Conservation (phyloP, 129 eudicot species). For the Ambrosia artemisiifolia region DNA sequence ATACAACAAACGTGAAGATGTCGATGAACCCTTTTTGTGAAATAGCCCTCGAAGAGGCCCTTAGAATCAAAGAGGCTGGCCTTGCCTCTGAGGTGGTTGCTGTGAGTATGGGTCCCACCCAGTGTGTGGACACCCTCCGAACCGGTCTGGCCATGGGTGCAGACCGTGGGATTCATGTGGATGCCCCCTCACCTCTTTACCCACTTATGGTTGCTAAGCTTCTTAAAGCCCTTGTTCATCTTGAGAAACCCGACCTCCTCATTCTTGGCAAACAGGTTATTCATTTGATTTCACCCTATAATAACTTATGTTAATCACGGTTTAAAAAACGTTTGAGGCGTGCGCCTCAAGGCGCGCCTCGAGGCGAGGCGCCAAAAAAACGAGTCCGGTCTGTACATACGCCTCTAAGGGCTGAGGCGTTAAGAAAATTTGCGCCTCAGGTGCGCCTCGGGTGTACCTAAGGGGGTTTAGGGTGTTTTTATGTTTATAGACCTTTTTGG, state of each 20-base stretch:
- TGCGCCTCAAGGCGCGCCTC: no score
- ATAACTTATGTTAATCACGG: no score
- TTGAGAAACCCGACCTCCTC: conserved; percentile 66
- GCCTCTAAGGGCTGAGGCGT: no score
- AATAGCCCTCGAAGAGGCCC: conserved; percentile 85
- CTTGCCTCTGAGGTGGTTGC: conserved; percentile 84
- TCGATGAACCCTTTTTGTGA: conserved; percentile 99
- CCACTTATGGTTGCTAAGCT: conserved; percentile 81
- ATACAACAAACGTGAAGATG: conserved; percentile 90
- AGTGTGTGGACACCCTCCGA: conserved; percentile 77
- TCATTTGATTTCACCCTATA: no score
- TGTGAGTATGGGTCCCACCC: conserved; percentile 72
- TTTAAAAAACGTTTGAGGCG: no score
- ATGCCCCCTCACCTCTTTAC: conserved; percentile 34
- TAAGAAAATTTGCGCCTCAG: no score
- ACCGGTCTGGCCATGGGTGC: conserved; percentile 98
- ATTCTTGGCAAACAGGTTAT: conserved; percentile 86
- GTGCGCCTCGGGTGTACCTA: no score
- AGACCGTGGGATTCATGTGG: conserved; percentile 92
- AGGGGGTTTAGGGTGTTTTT: no score
- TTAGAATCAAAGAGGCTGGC: conserved; percentile 63
- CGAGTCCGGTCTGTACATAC: no score
- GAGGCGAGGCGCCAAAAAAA: no score
- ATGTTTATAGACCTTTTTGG: no score
- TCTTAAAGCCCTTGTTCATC: conserved; percentile 73